A percentile compares a stretch with the other conserved stretches of the same genome.
These are phyloP conservation scores for Xeromyces bisporus DNA, from an alignment of 495 filamentous ascomycete genomes.

Conservation along the genomic window DNA sequence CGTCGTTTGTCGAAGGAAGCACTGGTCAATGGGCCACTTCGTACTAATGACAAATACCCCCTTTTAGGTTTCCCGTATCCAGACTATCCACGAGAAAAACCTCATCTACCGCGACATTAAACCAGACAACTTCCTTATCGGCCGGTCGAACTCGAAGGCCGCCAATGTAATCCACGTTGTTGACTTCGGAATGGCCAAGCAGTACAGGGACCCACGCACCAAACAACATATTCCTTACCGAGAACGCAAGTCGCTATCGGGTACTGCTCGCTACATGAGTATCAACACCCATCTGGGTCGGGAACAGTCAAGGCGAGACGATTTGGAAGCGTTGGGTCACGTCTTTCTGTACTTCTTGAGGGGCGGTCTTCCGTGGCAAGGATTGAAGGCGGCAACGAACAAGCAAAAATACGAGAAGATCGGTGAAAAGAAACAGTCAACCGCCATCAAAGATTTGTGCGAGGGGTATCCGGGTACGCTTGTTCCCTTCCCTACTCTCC, in stretches of 20 bases:
- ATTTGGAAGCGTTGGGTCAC: slow-evolving; percentile 89
- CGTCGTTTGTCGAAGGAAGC: slow-evolving; percentile 11
- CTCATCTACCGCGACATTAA: slow-evolving; percentile 99
- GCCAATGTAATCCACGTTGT: slow-evolving; percentile 98
- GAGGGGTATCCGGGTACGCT: slow-evolving; percentile 70
- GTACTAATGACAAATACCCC: slow-evolving; percentile 5
- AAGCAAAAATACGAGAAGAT: slow-evolving; percentile 99
- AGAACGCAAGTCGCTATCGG: slow-evolving; percentile 92
- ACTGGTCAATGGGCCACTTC: neutral
- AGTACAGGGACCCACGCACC: slow-evolving; percentile 96
- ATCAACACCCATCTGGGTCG: slow-evolving; percentile 98
- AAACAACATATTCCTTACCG: slow-evolving; percentile 99
- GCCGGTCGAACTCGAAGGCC: slow-evolving; percentile 77
- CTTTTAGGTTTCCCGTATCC: slow-evolving; percentile 73
- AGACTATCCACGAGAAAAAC: slow-evolving; percentile 99
- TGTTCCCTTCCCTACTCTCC: neutral
- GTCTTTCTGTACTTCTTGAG: slow-evolving; percentile 99
- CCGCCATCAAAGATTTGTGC: slow-evolving; percentile 89
- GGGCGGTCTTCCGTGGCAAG: slow-evolving; percentile 94
- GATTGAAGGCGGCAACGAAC: slow-evolving; percentile 95
- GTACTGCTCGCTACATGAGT: slow-evolving; percentile 97
- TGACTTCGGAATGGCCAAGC: slow-evolving; percentile 99
- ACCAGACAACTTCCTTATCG: slow-evolving; percentile 98
- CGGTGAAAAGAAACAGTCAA: slow-evolving; percentile 99
- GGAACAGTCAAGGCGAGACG: slow-evolving; percentile 91